Evolutionary conservation across 805 yeast species (phyloP).

Genomic region (Wickerhamiella brachini): DNA sequence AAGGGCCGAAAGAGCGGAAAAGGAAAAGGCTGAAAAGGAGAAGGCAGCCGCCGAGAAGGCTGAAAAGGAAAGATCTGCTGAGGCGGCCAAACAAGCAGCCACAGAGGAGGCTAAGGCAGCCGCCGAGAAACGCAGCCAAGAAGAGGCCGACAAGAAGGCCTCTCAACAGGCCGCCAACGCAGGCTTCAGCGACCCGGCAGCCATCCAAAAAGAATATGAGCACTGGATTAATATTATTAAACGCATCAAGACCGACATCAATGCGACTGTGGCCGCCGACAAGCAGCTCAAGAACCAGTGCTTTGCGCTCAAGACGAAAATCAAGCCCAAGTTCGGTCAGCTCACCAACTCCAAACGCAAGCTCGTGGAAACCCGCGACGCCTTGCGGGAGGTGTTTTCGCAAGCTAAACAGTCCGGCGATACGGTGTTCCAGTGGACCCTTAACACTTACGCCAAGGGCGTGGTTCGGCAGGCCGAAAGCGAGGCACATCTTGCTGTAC

Average conservation of each 20-base stretch:
- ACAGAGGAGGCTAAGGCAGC: not conserved
- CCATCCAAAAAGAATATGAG: slow-evolving; percentile 19
- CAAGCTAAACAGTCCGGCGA: slow-evolving; percentile 33
- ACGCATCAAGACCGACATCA: slow-evolving; percentile 47
- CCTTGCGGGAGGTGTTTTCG: slow-evolving; percentile 36
- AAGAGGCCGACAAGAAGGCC: not conserved
- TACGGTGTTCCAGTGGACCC: slow-evolving; percentile 53
- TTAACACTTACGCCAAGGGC: slow-evolving; percentile 76
- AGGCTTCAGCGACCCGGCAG: slow-evolving; percentile 18
- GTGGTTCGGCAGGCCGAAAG: slow-evolving; percentile 85
- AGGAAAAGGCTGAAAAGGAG: slow-evolving; percentile 22
- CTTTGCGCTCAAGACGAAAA: slow-evolving; percentile 51
- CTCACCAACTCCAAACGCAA: slow-evolving; percentile 60
- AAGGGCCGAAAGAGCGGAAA: slow-evolving; percentile 1
- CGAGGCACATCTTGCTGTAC: slow-evolving; percentile 69
- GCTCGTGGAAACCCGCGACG: slow-evolving; percentile 30
- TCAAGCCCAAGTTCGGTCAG: slow-evolving; percentile 87
- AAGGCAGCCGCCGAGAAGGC: slow-evolving; percentile 7
- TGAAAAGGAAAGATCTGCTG: not conserved
- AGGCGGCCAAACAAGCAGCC: not conserved
- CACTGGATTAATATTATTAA: slow-evolving; percentile 22
- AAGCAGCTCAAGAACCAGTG: slow-evolving; percentile 41
- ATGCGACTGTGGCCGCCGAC: slow-evolving; percentile 39
- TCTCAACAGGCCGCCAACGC: slow-evolving; percentile 6
- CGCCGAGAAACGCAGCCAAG: not conserved